These are phyloP conservation scores for Aspergillus olivimuriae DNA, from an alignment of 495 filamentous ascomycete genomes.

Conservation along the genomic window DNA sequence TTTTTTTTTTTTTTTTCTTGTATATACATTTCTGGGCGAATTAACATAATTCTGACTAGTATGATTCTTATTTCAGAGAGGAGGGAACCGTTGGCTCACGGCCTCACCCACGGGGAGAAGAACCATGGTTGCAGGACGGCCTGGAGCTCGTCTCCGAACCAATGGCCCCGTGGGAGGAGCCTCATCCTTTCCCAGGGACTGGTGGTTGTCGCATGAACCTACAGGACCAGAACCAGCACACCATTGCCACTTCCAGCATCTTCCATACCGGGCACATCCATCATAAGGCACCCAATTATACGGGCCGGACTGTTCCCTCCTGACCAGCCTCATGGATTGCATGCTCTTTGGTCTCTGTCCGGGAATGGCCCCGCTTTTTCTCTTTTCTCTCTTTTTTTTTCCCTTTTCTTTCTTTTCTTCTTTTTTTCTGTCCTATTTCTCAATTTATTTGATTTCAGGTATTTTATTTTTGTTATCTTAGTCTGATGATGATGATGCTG, in stretches of 20 bases:
- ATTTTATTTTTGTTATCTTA: too few species aligned
- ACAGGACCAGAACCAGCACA: background rate
- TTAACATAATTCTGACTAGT: too few species aligned
- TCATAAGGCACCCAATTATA: background rate
- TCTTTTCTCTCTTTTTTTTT: background rate
- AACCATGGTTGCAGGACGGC: background rate
- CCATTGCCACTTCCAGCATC: background rate
- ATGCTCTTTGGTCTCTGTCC: background rate
- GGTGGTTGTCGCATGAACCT: background rate
- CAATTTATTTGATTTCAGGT: too few species aligned
- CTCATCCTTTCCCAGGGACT: background rate
- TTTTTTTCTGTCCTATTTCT: background rate
- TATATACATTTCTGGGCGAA: too few species aligned
- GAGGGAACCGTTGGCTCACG: too few species aligned
- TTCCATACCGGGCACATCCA: background rate
- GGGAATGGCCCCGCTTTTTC: background rate
- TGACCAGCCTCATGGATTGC: background rate
- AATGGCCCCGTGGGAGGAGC: background rate
- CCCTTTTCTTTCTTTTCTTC: constrained; percentile 4
- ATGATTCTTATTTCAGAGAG: too few species aligned
- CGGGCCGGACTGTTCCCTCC: too few species aligned
- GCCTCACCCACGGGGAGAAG: too few species aligned
- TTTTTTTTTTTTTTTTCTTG: constrained; percentile 1
- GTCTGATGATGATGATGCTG: too few species aligned
- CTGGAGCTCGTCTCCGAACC: background rate